phyloP scores from a whole-genome alignment of 2,329 filamentous ascomycete genomes.

The Whalleya microplaca region DNA sequence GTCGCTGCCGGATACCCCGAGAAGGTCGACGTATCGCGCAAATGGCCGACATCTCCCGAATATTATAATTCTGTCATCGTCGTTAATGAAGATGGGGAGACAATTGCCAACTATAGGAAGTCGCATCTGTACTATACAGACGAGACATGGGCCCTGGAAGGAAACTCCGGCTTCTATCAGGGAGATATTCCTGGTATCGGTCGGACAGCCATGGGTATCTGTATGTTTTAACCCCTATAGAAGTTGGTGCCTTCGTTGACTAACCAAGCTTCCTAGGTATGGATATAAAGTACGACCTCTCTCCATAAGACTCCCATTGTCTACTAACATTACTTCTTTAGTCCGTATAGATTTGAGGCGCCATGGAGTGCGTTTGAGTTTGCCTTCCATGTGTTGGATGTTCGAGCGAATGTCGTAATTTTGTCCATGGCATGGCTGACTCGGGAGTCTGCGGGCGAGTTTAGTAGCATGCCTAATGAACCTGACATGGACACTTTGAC shows the following conservation, averaged over 20 bases:
- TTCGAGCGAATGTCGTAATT: conserved; percentile 64
- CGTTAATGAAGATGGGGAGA: conserved; percentile 62
- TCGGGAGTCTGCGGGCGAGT: conserved; percentile 50
- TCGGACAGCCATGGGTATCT: conserved; percentile 61
- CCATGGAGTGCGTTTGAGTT: conserved; percentile 55
- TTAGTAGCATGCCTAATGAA: conserved; percentile 53
- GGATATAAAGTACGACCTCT: conserved; percentile 60
- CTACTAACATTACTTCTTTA: conserved; percentile 31
- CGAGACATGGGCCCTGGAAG: conserved; percentile 64
- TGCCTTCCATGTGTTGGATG: conserved; percentile 60
- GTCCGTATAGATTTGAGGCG: conserved; percentile 55
- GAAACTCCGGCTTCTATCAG: conserved; percentile 52
- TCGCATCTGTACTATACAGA: conserved; percentile 62
- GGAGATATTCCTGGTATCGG: conserved; percentile 53
- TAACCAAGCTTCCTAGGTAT: conserved; percentile 45
- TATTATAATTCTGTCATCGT: conserved; percentile 54
- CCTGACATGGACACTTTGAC: conserved; percentile 74
- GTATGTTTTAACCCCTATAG: conserved; percentile 41
- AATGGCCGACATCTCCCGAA: conserved; percentile 52
- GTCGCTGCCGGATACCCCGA: conserved; percentile 79
- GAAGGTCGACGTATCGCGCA: conserved; percentile 54
- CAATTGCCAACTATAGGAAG: conserved; percentile 64
- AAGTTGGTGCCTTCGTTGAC: conserved; percentile 3
- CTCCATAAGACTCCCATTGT: not conserved
- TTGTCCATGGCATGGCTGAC: conserved; percentile 82